Percentiles rank a stretch among this genome's conserved stretches.
Evolutionary conservation across 805 yeast genomes (phyloP).

Genomic region (Sporopachydermia quercuum): DNA sequence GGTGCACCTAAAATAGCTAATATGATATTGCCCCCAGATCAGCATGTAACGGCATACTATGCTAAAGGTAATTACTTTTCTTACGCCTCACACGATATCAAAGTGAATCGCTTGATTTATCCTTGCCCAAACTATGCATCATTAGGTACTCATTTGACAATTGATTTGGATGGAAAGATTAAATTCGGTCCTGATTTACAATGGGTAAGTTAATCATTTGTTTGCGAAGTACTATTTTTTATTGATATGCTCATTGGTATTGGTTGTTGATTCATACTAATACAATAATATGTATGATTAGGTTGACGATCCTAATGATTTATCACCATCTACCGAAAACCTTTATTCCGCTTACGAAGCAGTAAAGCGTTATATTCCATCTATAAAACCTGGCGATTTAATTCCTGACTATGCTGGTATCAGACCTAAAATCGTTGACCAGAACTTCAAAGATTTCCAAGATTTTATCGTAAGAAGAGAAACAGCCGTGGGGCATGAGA

Average conservation of each 20-base stretch:
- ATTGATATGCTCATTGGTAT: constrained; percentile 15
- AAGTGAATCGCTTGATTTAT: constrained; percentile 45
- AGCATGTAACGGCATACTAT: constrained; percentile 44
- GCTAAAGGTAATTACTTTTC: constrained; percentile 81
- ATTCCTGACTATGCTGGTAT: constrained; percentile 68
- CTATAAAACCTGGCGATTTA: constrained; percentile 33
- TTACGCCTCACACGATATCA: constrained; percentile 32
- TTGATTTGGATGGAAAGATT: constrained; percentile 67
- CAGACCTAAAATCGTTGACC: constrained; percentile 56
- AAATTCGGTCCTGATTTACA: constrained; percentile 84
- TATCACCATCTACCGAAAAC: constrained; percentile 32
- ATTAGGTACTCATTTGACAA: constrained; percentile 76
- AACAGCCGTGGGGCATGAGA: constrained; percentile 39
- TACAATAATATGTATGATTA: constrained; percentile 14
- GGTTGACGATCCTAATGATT: constrained; percentile 23
- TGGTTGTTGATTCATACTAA: constrained; percentile 4
- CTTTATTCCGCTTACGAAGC: constrained; percentile 41
- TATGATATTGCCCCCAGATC: constrained; percentile 44
- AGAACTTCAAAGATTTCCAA: constrained; percentile 32
- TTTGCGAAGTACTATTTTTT: neutral
- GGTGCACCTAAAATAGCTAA: constrained; percentile 62
- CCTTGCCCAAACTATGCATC: constrained; percentile 69
- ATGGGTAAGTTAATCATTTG: constrained; percentile 35
- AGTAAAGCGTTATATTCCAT: constrained; percentile 49
- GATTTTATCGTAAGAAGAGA: constrained; percentile 68